Conservation (phyloP, 225 moss, liverwort and hornwort genomes). For the Marchantia paleacea region DNA sequence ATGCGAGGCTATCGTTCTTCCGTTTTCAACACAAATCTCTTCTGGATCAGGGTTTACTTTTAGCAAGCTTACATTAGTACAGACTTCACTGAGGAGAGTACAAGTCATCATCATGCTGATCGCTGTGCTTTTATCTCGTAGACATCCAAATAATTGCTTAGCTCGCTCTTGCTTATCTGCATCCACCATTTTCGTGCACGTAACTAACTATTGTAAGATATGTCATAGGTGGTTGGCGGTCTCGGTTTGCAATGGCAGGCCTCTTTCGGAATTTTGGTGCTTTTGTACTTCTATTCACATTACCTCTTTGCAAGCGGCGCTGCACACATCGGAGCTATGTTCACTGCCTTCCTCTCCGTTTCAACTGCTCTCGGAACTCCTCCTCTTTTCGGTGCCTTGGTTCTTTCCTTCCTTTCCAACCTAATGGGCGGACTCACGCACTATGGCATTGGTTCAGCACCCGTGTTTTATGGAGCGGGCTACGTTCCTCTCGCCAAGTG, state of each 20-base stretch:
- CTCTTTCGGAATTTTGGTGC: conserved; percentile 78
- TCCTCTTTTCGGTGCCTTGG: conserved; percentile 83
- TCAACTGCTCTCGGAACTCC: conserved; percentile 86
- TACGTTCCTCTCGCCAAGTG: conserved; percentile 79
- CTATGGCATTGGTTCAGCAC: conserved; percentile 98
- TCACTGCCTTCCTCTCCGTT: conserved; percentile 93
- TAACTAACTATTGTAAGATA: background rate
- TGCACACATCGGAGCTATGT: conserved; percentile 99
- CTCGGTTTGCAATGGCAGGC: conserved; percentile 93
- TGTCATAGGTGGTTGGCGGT: conserved; percentile 75
- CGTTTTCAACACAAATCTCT: no score
- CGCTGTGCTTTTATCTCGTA: no score
- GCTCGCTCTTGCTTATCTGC: no score
- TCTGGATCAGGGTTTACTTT: no score
- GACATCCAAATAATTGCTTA: no score
- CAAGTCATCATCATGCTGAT: no score
- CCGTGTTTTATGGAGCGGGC: conserved; percentile 92
- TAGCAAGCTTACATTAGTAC: no score
- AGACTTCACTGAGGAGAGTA: no score
- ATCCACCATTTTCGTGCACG: background rate
- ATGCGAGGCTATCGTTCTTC: background rate
- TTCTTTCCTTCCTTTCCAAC: conserved; percentile 87
- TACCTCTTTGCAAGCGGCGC: conserved; percentile 98
- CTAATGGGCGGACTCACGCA: conserved; percentile 98
- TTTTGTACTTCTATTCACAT: conserved; percentile 94